These are phyloP conservation scores for Strigomonas culicis DNA, from an alignment of 208 protist species.

Conservation along the genomic window DNA sequence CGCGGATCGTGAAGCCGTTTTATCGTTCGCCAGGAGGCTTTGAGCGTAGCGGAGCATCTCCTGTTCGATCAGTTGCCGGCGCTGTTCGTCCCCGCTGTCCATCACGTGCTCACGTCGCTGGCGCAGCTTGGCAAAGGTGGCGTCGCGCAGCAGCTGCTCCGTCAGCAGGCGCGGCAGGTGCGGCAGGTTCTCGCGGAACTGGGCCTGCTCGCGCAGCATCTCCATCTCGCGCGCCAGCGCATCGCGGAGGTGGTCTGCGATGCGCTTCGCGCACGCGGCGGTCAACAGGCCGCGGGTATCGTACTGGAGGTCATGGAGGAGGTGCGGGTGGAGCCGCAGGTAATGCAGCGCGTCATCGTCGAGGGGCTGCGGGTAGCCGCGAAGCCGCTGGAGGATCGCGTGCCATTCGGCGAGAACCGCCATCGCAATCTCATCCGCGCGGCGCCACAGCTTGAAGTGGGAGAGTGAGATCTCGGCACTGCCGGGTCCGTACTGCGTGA, in stretches of 20 bases:
- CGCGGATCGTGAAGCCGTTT: neutral
- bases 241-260: neutral
- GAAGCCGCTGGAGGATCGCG: constrained; percentile 11
- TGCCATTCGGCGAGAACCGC: constrained; percentile 18
- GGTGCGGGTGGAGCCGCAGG: constrained; percentile 13
- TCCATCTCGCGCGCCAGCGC: neutral
- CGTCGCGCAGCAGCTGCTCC: neutral
- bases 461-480: constrained; percentile 6
- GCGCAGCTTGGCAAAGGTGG: constrained; percentile 6
- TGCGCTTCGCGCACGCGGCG: neutral
- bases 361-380: constrained; percentile 2
- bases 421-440: constrained; percentile 34
- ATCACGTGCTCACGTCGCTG: neutral
- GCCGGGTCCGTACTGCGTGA: constrained; percentile 5
- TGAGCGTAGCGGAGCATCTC: neutral
- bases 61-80: neutral
- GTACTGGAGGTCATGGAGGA: constrained; percentile 5
- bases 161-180: neutral
- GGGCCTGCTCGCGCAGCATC: neutral
- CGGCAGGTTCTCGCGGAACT: constrained; percentile 10
- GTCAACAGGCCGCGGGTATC: neutral
- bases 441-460: constrained; percentile 23
- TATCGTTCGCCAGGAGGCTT: neutral
- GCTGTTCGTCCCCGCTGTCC: neutral
- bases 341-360: constrained; percentile 22